phyloP scores from a whole-genome alignment of 2,329 filamentous ascomycete genomes.

The Ceratocystis variospora region DNA sequence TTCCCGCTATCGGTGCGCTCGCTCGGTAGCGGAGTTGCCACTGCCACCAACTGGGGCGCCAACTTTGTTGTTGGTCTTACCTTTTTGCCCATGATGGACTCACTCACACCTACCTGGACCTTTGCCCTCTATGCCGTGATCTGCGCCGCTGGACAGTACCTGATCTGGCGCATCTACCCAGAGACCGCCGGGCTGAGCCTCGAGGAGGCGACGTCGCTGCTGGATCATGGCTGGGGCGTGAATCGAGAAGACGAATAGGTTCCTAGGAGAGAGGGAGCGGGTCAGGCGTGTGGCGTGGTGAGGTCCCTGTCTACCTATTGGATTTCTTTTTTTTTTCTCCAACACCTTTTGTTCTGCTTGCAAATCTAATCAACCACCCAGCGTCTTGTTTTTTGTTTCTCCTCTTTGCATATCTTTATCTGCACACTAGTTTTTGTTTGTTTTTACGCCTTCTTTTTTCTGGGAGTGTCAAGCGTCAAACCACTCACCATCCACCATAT shows the following conservation, averaged over 20 bases:
- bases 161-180: conserved; percentile 64
- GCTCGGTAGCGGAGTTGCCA: conserved; percentile 57
- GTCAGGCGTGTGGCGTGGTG: no score
- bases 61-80: conserved; percentile 80
- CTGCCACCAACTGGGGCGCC: conserved; percentile 72
- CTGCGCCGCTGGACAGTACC: conserved; percentile 53
- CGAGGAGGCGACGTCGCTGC: conserved; percentile 61
- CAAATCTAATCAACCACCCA: background rate
- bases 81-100: conserved; percentile 77
- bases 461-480: background rate
- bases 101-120: conserved; percentile 57
- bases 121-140: conserved; percentile 68
- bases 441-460: background rate
- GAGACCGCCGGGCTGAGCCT: conserved; percentile 72
- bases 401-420: background rate
- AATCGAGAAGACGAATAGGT: background rate
- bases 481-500: background rate
- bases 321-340: conserved; percentile 8
- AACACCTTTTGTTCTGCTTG: background rate
- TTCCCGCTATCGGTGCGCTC: conserved; percentile 66
- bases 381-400: background rate
- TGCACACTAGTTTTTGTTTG: background rate
- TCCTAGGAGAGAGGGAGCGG: no score
- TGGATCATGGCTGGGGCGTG: conserved; percentile 63
- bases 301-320: background rate